Evolutionary conservation across 345 rosid genomes (phyloP).

Genomic region (Rubroshorea leprosula): DNA sequence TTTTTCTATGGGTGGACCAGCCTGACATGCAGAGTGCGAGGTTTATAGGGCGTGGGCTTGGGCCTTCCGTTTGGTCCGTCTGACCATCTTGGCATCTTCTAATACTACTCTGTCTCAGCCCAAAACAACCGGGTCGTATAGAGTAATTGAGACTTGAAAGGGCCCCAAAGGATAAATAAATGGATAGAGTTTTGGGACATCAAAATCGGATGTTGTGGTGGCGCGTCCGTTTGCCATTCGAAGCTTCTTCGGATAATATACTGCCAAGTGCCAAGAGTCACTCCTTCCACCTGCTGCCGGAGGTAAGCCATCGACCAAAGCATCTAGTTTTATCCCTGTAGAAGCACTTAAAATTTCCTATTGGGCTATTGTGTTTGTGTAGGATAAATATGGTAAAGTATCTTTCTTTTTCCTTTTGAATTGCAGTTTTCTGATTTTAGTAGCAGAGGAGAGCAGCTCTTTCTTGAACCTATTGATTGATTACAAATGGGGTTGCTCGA

Average conservation of each 20-base stretch:
- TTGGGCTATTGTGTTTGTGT: too few relatives aligned
- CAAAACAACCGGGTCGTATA: background rate
- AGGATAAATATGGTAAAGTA: too few relatives aligned
- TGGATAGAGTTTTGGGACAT: constrained; percentile 1
- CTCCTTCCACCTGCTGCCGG: constrained; percentile 2
- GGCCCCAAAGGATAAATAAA: background rate
- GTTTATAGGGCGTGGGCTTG: background rate
- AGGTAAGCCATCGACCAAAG: constrained; percentile 11
- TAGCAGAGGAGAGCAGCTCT: too few relatives aligned
- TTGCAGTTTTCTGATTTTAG: too few relatives aligned
- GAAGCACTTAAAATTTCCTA: too few relatives aligned
- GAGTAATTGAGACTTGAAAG: background rate
- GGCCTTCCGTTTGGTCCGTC: background rate
- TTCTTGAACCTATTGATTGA: too few relatives aligned
- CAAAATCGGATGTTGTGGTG: background rate
- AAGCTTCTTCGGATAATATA: background rate
- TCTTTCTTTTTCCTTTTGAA: too few relatives aligned
- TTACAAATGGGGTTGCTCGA: too few relatives aligned
- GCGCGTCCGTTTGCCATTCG: constrained; percentile 10
- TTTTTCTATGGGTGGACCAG: background rate
- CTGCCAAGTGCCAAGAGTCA: background rate
- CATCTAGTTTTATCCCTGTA: too few relatives aligned
- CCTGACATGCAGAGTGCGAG: background rate
- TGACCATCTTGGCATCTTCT: too few relatives aligned
- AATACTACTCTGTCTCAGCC: background rate